Percentiles rank a stretch among this genome's conserved stretches.
Conservation (phyloP, 2,329 filamentous ascomycete species). For the Thielaviopsis populi region DNA sequence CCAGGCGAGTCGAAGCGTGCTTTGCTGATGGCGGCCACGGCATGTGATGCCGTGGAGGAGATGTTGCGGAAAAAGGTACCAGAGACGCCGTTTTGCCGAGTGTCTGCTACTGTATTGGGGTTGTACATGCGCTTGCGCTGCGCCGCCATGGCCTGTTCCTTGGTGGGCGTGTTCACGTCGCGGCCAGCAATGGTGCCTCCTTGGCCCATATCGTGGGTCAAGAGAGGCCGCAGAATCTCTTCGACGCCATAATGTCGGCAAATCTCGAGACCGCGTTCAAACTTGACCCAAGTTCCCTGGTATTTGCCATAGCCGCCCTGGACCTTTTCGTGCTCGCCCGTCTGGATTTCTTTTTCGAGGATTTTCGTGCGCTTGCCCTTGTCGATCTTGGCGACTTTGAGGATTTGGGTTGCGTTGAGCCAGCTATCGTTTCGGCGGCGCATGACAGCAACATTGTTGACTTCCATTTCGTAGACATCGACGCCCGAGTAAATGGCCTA, state of each 20-base stretch:
- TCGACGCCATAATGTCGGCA: conserved; percentile 69
- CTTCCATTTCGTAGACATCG: conserved; percentile 96
- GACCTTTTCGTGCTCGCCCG: conserved; percentile 93
- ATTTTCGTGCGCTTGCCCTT: conserved; percentile 98
- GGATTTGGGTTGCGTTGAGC: conserved; percentile 95
- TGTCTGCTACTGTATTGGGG: conserved; percentile 44
- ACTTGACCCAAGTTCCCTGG: conserved; percentile 96
- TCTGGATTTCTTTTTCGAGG: conserved; percentile 92
- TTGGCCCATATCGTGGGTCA: conserved; percentile 68
- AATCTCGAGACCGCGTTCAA: conserved; percentile 80
- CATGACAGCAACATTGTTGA: conserved; percentile 89
- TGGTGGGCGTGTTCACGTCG: conserved; percentile 83
- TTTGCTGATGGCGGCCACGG: conserved; percentile 92
- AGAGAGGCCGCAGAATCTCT: conserved; percentile 55
- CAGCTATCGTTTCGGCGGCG: conserved; percentile 86
- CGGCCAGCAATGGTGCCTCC: conserved; percentile 57
- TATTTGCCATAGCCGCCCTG: conserved; percentile 98
- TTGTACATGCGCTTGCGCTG: conserved; percentile 87
- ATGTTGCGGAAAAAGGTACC: conserved; percentile 98
- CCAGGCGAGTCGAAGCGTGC: conserved; percentile 81
- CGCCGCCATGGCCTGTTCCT: conserved; percentile 96
- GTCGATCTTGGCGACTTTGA: conserved; percentile 93
- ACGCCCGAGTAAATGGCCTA: conserved; percentile 87
- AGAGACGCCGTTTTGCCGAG: conserved; percentile 48
- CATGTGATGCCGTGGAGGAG: conserved; percentile 79